A percentile compares a stretch with the other conserved stretches of the same genome.
Evolutionary conservation across 2,329 filamentous ascomycete species (phyloP).

Genomic region (Curvularia spicifera): DNA sequence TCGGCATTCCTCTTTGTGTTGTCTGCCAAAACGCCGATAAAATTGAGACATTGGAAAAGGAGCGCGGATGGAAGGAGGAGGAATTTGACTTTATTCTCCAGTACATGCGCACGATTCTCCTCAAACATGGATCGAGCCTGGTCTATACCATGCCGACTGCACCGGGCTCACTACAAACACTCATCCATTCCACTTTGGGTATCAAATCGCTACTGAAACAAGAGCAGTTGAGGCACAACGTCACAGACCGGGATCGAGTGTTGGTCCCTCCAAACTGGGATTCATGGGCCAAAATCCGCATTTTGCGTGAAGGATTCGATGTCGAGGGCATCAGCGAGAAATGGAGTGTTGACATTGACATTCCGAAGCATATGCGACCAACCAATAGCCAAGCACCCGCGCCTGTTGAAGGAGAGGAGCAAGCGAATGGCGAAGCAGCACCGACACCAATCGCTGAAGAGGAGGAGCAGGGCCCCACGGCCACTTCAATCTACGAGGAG

Average conservation of each 20-base stretch:
- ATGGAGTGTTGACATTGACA: constrained; percentile 83
- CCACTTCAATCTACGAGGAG: constrained; percentile 77
- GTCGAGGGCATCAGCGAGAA: constrained; percentile 83
- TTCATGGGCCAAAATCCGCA: constrained; percentile 95
- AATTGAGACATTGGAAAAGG: constrained; percentile 88
- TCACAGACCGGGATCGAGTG: constrained; percentile 93
- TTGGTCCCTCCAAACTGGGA: constrained; percentile 97
- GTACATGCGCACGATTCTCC: constrained; percentile 84
- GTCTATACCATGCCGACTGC: constrained; percentile 58
- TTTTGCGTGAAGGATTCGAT: constrained; percentile 89
- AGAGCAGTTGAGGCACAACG: constrained; percentile 65
- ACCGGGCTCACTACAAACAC: constrained; percentile 75
- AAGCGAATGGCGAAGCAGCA: constrained; percentile 16
- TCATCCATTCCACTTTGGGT: constrained; percentile 84
- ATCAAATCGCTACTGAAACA: constrained; percentile 77
- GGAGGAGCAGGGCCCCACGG: constrained; percentile 56
- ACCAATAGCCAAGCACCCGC: constrained; percentile 29
- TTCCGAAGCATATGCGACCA: constrained; percentile 37
- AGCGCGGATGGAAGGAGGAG: constrained; percentile 91
- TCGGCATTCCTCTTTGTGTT: constrained; percentile 86
- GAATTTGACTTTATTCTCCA: constrained; percentile 96
- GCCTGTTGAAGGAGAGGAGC: constrained; percentile 20
- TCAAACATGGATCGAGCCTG: constrained; percentile 72
- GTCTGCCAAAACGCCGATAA: constrained; percentile 97
- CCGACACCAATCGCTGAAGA: constrained; percentile 18